phyloP scores from a whole-genome alignment of 1,284 basidiomycete species.

The Athelia psychrophila region DNA sequence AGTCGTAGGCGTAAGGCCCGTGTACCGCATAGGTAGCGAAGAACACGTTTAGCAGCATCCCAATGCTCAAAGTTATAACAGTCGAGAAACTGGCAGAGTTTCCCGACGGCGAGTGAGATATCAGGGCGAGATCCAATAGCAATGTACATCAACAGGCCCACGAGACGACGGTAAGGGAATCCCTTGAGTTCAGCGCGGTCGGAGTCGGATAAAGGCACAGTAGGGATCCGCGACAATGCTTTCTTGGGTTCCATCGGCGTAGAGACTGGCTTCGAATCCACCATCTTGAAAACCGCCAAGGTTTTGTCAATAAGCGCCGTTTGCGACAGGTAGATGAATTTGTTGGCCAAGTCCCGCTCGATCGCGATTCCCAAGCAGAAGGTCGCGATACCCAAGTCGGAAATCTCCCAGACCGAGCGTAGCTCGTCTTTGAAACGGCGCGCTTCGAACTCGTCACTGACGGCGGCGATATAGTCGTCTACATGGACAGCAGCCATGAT shows the following conservation, averaged over 20 bases:
- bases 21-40: slow-evolving; percentile 43
- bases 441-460: slow-evolving; percentile 13
- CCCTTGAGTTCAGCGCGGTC: slow-evolving; percentile 8
- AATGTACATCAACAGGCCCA: slow-evolving; percentile 40
- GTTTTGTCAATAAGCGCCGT: slow-evolving; percentile 34
- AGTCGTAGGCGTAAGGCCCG: slow-evolving; percentile 25
- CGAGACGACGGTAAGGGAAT: slow-evolving; percentile 24
- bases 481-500: slow-evolving; percentile 30
- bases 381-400: slow-evolving; percentile 18
- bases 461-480: slow-evolving; percentile 31
- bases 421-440: slow-evolving; percentile 25
- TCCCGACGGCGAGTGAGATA: slow-evolving; percentile 34
- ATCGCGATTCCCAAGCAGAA: slow-evolving; percentile 31
- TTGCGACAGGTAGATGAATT: slow-evolving; percentile 32
- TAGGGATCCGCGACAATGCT: slow-evolving; percentile 12
- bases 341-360: slow-evolving; percentile 17
- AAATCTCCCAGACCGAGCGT: slow-evolving; percentile 23
- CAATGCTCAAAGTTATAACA: slow-evolving; percentile 30
- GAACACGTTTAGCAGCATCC: slow-evolving; percentile 32
- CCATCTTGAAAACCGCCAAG: slow-evolving; percentile 29
- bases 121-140: slow-evolving; percentile 35
- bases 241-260: slow-evolving; percentile 28
- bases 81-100: slow-evolving; percentile 31
- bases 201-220: slow-evolving; percentile 1
- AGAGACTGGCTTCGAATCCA: slow-evolving; percentile 21